Evolutionary conservation across 2,329 filamentous ascomycete species (phyloP), one percentile per base, ranked within the genome.

Genomic region (Colletotrichum viniferum): DNA sequence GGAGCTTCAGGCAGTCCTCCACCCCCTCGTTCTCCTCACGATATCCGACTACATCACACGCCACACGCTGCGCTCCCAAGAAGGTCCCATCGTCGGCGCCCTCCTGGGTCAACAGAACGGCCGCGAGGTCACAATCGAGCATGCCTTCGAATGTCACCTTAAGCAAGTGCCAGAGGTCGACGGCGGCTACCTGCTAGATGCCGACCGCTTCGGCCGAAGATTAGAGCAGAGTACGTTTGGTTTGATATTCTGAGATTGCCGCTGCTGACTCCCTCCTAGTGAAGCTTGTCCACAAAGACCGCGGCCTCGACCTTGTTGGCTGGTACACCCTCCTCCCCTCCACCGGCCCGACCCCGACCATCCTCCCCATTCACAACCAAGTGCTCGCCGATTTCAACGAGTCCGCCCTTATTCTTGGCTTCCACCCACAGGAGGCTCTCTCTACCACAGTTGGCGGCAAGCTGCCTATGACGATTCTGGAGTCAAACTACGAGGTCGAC

Each of bases 11-110:
- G 92, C 96, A 71, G 92, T 96, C 79, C 92, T 99, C 21, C 97
- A 99, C 81, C 97, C 97, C 30, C 93, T 99, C 64, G 96, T 98
- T 68, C 94, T 98, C 78, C 94, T 99, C 85, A 97, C 94, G 78
- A 97, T 99, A 81, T 98, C 96, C 79, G 97, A 99, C 85, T 97
- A 98, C 84, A 96, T 98, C 83, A 98, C 96, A 74, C 92, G 97
- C 76, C 96, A 98, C 84, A 95, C 93, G 2, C 90, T 98, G 72
- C 92, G 97, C 74, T 88, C 92, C 68, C 93, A 96, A 80, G 84
- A 88, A 21, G 94, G 94, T 0, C 95, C 96, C 18, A 90, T 98
- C 21, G 91, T 96, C 4, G 97, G 97, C 72, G 96, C 94, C 68
- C 89, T 99, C n/a, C 86, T 99, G 7, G 97, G 97, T 18, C 95